Evolutionary conservation across 2,329 filamentous ascomycete species (phyloP), one percentile per base, ranked within the genome.

Genomic region (Tricladium varicosporioides): DNA sequence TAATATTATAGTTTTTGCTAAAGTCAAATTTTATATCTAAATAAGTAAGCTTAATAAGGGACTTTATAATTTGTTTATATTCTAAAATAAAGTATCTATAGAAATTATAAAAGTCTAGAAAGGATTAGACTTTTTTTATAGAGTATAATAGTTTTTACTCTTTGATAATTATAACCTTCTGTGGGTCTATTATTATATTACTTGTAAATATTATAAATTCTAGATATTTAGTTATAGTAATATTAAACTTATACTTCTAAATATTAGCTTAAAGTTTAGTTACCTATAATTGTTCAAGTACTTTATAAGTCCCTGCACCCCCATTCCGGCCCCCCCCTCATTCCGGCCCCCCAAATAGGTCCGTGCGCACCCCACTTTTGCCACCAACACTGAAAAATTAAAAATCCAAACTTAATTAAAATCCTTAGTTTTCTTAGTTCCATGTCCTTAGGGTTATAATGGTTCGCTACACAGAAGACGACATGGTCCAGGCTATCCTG

Each of bases 91-190:
- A 60, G 7, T 42, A 46, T 1, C 48, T n/a, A 47, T 60, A 62
- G 47, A 60, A 62, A 14, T 59, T 58, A 32, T 32, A 60, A 19
- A 62, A 61, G 1, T 53, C 44, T 9, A 60, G 31, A 19, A 54
- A 58, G 5, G 13, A 50, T 33, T 58, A 16, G 9, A 51, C 46
- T 11, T 15, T 31, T 44, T 48, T 57, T 14, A 55, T 14, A 43
- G 19, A 43, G 11, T 3, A 43, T 9, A 11, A 42, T 1, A 13
- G 10, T 2, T 40, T 15, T 27, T 18, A 57, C 7, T 44, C 45
- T 1, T 40, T 1, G n/a, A 57, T 43, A 11, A 50, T 16, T 2
- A 9, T n/a, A 2, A 56, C 32, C 18, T 60, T 60, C 22, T 27
- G 4, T 27, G 59, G 1, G 36, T 10, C 47, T 59, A 46, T 5